phyloP scores from a whole-genome alignment of 768 basidiomycete genomes.

The Leucocoprinus birnbaumii region DNA sequence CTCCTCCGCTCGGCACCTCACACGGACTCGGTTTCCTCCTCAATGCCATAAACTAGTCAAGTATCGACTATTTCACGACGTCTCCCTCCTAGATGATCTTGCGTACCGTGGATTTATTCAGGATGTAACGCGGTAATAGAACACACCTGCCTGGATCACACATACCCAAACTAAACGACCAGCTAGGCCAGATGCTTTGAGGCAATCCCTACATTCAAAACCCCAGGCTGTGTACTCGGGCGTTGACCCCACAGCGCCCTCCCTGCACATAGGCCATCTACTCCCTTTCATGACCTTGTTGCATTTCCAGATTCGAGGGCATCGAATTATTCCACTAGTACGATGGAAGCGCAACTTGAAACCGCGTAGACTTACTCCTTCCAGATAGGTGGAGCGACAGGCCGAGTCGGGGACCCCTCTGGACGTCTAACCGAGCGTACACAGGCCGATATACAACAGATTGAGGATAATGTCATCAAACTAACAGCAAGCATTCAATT shows the following conservation, averaged over 20 bases:
- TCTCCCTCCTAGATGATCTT: conserved; percentile 38
- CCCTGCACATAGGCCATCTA: conserved; percentile 92
- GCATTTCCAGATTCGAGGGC: conserved; percentile 87
- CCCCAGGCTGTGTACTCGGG: conserved; percentile 76
- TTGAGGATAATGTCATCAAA: conserved; percentile 61
- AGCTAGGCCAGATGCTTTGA: conserved; percentile 39
- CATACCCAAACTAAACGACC: background rate
- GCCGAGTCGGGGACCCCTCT: conserved; percentile 95
- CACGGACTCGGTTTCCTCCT: background rate
- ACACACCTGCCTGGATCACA: background rate
- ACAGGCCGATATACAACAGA: conserved; percentile 53
- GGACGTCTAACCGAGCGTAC: conserved; percentile 82
- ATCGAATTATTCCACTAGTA: conserved; percentile 81
- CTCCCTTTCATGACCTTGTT: conserved; percentile 83
- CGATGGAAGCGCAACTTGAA: conserved; percentile 24
- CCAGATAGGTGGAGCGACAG: conserved; percentile 95
- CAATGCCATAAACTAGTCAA: background rate
- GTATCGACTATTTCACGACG: conserved; percentile 4
- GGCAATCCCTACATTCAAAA: conserved; percentile 29
- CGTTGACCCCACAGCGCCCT: conserved; percentile 87
- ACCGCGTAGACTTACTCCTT: background rate
- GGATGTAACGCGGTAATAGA: conserved; percentile 39
- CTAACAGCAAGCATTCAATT: conserved; percentile 63
- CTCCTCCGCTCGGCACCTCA: background rate
- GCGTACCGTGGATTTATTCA: conserved; percentile 44